These are phyloP conservation scores for Volvox reticuliferus DNA, from an alignment of 139 green algal species.

Conservation along the genomic window DNA sequence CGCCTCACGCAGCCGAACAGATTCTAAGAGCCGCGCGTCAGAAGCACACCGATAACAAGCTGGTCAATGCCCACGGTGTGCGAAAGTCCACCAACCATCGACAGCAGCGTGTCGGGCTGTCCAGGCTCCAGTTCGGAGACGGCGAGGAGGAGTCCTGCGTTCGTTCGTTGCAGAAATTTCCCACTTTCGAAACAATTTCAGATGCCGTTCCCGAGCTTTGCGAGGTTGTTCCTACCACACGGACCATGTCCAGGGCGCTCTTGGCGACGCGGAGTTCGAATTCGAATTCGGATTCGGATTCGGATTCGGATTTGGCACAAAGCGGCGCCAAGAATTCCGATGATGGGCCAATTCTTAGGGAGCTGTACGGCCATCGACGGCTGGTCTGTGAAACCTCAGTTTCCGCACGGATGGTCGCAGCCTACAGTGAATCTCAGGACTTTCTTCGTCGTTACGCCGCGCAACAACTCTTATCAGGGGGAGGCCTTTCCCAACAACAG, in stretches of 20 bases:
- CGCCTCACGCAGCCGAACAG: background rate
- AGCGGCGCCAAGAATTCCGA: background rate
- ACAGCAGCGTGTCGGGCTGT: background rate
- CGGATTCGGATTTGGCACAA: background rate
- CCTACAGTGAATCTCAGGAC: background rate
- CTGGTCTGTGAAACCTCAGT: background rate
- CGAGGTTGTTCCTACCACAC: background rate
- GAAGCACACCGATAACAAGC: background rate
- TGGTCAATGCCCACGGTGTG: background rate
- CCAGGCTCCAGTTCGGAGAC: background rate
- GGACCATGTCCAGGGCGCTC: background rate
- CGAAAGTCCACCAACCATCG: background rate
- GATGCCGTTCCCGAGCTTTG: background rate
- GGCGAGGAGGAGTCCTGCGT: background rate
- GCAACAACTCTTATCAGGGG: background rate
- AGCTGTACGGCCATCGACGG: background rate
- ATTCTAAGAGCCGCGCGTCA: background rate
- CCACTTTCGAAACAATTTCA: background rate
- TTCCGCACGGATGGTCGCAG: background rate
- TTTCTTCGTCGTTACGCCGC: background rate
- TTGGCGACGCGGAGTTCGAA: background rate
- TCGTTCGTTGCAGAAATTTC: background rate
- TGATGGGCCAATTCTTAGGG: background rate
- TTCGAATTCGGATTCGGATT: background rate
- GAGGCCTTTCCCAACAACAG: no score